A percentile compares a stretch with the other conserved stretches of the same genome.
Conservation (phyloP, 202 grass and related monocot genomes). For the Saccharum hybrid region DNA sequence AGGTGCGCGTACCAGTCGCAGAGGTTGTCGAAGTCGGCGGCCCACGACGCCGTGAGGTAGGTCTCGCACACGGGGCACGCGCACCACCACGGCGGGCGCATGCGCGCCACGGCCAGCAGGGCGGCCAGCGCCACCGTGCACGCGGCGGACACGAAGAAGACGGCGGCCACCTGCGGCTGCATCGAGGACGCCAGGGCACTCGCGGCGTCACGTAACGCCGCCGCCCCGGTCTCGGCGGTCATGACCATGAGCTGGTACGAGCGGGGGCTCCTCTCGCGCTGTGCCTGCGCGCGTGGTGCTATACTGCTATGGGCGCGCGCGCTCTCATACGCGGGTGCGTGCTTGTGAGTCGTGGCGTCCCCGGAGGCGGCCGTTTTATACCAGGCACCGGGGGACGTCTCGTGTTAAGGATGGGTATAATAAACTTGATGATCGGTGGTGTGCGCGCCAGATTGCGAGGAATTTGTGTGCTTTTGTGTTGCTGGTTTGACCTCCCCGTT, state of each 20-base stretch:
- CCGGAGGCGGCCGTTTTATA: slow-evolving; percentile 47
- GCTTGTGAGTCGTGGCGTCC: slow-evolving; percentile 21
- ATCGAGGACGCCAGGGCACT: slow-evolving; percentile 43
- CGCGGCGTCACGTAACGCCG: slow-evolving; percentile 30
- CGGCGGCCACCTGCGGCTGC: slow-evolving; percentile 48
- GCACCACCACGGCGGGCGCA: slow-evolving; percentile 72
- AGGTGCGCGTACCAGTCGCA: slow-evolving; percentile 97
- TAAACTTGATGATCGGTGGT: background rate
- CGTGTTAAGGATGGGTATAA: slow-evolving; percentile 13
- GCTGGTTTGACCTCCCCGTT: slow-evolving; percentile 18
- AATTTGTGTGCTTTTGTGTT: background rate
- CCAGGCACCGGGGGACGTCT: background rate
- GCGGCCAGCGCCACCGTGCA: slow-evolving; percentile 54
- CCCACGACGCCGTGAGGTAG: slow-evolving; percentile 77
- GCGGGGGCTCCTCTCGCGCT: background rate
- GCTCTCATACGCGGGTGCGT: background rate
- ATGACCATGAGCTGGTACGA: slow-evolving; percentile 30
- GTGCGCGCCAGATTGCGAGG: slow-evolving; percentile 26
- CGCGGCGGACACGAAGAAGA: slow-evolving; percentile 57
- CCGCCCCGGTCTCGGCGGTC: slow-evolving; percentile 31
- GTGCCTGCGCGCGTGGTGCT: slow-evolving; percentile 10
- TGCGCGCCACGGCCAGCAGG: slow-evolving; percentile 45
- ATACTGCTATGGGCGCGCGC: slow-evolving; percentile 31
- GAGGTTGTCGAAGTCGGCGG: slow-evolving; percentile 72
- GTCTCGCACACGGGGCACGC: slow-evolving; percentile 73